Percentiles rank a stretch among this genome's conserved stretches.
phyloP scores from a whole-genome alignment of 2,329 filamentous ascomycete genomes.

The Fusarium hainanense region DNA sequence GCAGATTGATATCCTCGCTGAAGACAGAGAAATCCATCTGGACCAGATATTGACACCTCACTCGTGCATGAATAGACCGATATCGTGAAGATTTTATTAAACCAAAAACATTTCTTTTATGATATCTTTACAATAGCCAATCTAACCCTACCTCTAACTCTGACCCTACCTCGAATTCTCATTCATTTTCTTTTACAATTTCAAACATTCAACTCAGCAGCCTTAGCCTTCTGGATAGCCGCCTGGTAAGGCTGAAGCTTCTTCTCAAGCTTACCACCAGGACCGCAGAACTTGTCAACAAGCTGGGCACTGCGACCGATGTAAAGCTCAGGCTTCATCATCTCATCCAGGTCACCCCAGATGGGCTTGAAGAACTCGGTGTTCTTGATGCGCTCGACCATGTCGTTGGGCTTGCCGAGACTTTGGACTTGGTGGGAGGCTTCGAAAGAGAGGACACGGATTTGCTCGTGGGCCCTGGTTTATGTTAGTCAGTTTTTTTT shows the following conservation, averaged over 20 bases:
- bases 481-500: neutral
- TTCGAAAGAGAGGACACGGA: constrained; percentile 31
- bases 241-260: constrained; percentile 28
- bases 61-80: too few species aligned
- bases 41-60: too few species aligned
- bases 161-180: neutral
- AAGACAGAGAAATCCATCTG: too few species aligned
- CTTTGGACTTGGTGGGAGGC: constrained; percentile 29
- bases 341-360: constrained; percentile 32
- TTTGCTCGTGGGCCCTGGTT: constrained; percentile 31
- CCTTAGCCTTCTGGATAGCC: constrained; percentile 23
- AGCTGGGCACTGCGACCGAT: constrained; percentile 28
- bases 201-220: constrained; percentile 25
- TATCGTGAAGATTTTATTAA: neutral
- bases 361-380: constrained; percentile 38
- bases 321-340: constrained; percentile 33
- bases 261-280: constrained; percentile 22
- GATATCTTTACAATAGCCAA: neutral
- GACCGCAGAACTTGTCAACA: constrained; percentile 28
- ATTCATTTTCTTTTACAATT: neutral
- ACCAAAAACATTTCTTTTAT: neutral
- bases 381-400: constrained; percentile 33
- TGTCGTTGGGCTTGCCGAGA: constrained; percentile 40
- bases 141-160: neutral
- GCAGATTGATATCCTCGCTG: too few species aligned